Conservation (phyloP, 768 basidiomycete species). For the Fibroporia radiculosa region DNA sequence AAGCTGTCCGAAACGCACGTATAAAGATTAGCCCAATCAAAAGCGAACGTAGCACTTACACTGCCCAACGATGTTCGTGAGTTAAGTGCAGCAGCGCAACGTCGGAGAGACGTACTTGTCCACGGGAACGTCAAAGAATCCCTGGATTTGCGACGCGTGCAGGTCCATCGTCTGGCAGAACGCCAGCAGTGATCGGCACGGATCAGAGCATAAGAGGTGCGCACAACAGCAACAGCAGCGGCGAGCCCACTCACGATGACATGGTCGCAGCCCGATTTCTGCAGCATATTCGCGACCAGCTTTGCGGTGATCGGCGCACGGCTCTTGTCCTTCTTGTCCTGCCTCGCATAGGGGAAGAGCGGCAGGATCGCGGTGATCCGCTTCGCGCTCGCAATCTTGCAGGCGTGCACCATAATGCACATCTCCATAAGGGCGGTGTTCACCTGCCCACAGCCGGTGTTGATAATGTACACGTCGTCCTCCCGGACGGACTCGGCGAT, state of each 20-base stretch:
- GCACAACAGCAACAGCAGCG: neutral
- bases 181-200: neutral
- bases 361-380: conserved; percentile 98
- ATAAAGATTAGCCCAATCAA: conserved; percentile 11
- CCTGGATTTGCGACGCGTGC: conserved; percentile 98
- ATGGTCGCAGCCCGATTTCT: conserved; percentile 90
- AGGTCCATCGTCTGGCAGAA: conserved; percentile 86
- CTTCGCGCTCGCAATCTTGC: conserved; percentile 98
- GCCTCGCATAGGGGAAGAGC: conserved; percentile 92
- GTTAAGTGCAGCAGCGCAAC: conserved; percentile 3
- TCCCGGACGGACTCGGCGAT: conserved; percentile 95
- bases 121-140: conserved; percentile 98
- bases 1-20: conserved; percentile 43
- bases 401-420: conserved; percentile 98
- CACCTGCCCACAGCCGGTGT: conserved; percentile 78
- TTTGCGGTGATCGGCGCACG: conserved; percentile 97
- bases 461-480: conserved; percentile 98
- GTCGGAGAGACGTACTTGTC: conserved; percentile 74
- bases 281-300: conserved; percentile 96
- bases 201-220: neutral
- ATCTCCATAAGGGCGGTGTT: conserved; percentile 97
- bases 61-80: conserved; percentile 21
- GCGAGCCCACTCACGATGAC: conserved; percentile 66
- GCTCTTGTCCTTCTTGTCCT: conserved; percentile 99
- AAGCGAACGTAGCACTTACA: conserved; percentile 33